These are phyloP conservation scores for Amanita jacksonii DNA, from an alignment of 768 basidiomycete genomes.

Conservation along the genomic window DNA sequence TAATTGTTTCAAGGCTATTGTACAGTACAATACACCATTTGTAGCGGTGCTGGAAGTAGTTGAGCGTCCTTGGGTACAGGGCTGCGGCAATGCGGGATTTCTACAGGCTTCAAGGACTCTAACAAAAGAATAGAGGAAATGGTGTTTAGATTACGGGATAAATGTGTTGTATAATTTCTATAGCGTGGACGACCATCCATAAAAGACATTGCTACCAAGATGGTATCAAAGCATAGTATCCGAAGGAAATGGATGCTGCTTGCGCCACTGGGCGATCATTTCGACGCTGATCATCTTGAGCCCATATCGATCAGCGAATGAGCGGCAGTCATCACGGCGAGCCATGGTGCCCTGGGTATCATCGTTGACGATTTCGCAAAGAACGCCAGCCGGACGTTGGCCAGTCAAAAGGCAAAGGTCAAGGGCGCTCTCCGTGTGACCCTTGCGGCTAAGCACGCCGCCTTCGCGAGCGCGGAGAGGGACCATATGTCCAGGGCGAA, in stretches of 20 bases:
- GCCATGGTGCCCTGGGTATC: conserved; percentile 87
- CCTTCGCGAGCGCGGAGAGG: conserved; percentile 82
- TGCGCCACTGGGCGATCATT: conserved; percentile 51
- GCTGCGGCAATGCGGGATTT: too few species aligned
- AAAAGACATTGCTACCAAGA: too few species aligned
- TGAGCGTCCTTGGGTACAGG: too few species aligned
- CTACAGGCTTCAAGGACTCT: background rate
- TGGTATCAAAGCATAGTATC: too few species aligned
- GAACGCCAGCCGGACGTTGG: conserved; percentile 63
- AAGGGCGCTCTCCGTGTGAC: conserved; percentile 88
- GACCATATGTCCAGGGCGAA: conserved; percentile 91
- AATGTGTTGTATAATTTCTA: too few species aligned
- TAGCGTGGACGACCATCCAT: too few species aligned
- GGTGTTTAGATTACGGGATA: too few species aligned
- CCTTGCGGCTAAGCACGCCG: conserved; percentile 78
- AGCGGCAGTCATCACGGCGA: conserved; percentile 85
- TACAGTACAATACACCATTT: conserved; percentile 6
- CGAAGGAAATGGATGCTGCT: conserved; percentile 26
- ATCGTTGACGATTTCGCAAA: conserved; percentile 95
- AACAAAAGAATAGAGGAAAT: too few species aligned
- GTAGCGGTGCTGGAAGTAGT: too few species aligned
- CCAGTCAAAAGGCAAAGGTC: conserved; percentile 79
- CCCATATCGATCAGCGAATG: conserved; percentile 85
- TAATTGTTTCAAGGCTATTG: background rate
- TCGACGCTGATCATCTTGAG: conserved; percentile 94